phyloP scores from a whole-genome alignment of 78 protist species.

The Fonticula alba region DNA sequence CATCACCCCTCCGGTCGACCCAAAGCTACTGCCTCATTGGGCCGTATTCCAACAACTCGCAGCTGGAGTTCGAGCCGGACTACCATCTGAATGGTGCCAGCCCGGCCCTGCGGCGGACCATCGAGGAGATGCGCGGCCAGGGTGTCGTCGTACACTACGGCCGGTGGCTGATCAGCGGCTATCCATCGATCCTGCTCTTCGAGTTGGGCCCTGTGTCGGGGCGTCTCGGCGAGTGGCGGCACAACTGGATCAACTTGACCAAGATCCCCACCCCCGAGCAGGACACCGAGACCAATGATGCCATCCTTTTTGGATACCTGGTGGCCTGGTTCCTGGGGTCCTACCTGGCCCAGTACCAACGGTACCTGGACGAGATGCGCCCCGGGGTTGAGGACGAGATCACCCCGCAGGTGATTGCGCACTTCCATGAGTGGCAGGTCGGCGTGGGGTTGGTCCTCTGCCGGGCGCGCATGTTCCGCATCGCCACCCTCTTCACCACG shows the following conservation, averaged over 20 bases:
- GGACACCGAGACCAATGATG: slow-evolving; percentile 47
- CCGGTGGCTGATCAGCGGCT: slow-evolving; percentile 59
- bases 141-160: slow-evolving; percentile 33
- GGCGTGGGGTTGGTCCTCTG: slow-evolving; percentile 43
- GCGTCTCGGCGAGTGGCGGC: slow-evolving; percentile 5
- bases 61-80: slow-evolving; percentile 41
- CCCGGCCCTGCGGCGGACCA: slow-evolving; percentile 8
- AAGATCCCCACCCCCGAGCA: neutral
- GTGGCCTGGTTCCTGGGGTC: slow-evolving; percentile 39
- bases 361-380: too few species aligned
- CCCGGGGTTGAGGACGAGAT: too few species aligned
- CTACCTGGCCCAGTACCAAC: neutral
- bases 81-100: slow-evolving; percentile 23
- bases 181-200: slow-evolving; percentile 17
- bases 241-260: neutral
- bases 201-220: slow-evolving; percentile 1
- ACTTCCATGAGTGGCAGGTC: slow-evolving; percentile 70
- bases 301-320: slow-evolving; percentile 49
- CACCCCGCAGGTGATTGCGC: slow-evolving; percentile 30
- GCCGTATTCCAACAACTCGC: slow-evolving; percentile 44
- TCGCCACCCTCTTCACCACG: slow-evolving; percentile 64
- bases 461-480: slow-evolving; percentile 12
- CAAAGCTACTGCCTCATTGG: slow-evolving; percentile 48
- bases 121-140: slow-evolving; percentile 25
- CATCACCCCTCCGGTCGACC: neutral